These are phyloP conservation scores for Platanthera guangdongensis DNA, from an alignment of 106 monocot genomes.

Conservation along the genomic window DNA sequence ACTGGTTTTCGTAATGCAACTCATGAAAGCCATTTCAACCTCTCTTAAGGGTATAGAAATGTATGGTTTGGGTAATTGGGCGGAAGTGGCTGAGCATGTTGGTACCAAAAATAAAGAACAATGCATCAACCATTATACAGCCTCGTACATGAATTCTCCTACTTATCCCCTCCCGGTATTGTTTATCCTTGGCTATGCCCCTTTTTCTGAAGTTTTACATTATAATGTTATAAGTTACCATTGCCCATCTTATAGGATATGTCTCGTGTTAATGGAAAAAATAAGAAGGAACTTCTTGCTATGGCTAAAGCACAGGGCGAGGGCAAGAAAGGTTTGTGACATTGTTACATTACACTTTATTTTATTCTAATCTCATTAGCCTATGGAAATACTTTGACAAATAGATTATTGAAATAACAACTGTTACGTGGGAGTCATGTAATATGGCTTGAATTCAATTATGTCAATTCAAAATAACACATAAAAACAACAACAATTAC, in stretches of 20 bases:
- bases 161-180: conserved; percentile 92
- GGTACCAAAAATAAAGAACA: conserved; percentile 86
- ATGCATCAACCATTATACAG: conserved; percentile 87
- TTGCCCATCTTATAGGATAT: conserved; percentile 55
- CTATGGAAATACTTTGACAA: background rate
- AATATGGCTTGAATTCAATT: background rate
- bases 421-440: background rate
- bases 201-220: background rate
- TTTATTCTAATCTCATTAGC: background rate
- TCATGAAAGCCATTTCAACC: background rate
- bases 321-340: conserved; percentile 60
- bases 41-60: conserved; percentile 76
- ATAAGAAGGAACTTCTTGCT: conserved; percentile 96
- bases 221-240: conserved; percentile 4
- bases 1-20: background rate
- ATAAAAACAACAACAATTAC: too few species aligned
- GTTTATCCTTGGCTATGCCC: background rate
- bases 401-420: background rate
- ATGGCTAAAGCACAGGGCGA: conserved; percentile 94
- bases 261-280: conserved; percentile 97
- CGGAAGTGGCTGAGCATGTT: conserved; percentile 98
- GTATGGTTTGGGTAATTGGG: conserved; percentile 96
- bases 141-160: conserved; percentile 80
- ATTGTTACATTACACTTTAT: background rate
- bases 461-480: background rate